A percentile compares a stretch with the other conserved stretches of the same genome.
phyloP scores from a whole-genome alignment of 1,284 basidiomycete species.

The Malassezia globosa region DNA sequence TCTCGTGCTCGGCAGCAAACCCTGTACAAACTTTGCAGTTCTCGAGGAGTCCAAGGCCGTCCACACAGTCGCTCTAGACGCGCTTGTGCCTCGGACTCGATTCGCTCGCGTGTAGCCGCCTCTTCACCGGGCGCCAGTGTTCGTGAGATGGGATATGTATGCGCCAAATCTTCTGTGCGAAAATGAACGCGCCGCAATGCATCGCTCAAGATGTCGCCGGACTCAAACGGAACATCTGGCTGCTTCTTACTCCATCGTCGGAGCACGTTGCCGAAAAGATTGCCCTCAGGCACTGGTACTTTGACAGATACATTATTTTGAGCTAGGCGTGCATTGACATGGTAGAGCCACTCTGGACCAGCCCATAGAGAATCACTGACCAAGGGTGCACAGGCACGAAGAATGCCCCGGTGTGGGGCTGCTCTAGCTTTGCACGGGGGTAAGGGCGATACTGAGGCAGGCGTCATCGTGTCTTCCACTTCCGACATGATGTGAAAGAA shows the following conservation, averaged over 20 bases:
- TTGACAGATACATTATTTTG: constrained; percentile 43
- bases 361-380: constrained; percentile 37
- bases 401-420: constrained; percentile 21
- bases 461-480: background rate
- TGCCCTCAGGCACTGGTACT: constrained; percentile 24
- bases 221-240: constrained; percentile 3
- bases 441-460: background rate
- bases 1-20: constrained; percentile 43
- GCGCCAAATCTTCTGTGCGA: constrained; percentile 31
- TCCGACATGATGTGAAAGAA: too few species aligned
- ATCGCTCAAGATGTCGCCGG: background rate
- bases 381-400: constrained; percentile 27
- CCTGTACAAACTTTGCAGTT: constrained; percentile 41
- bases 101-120: constrained; percentile 31
- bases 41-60: constrained; percentile 26
- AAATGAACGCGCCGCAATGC: constrained; percentile 40
- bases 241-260: constrained; percentile 29
- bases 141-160: constrained; percentile 42
- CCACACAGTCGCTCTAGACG: background rate
- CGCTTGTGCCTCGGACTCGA: constrained; percentile 35
- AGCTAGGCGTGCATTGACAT: constrained; percentile 38
- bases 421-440: background rate
- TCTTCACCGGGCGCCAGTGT: constrained; percentile 34
- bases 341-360: constrained; percentile 36
- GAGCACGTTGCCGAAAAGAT: constrained; percentile 34